Percentiles rank a stretch among this genome's conserved stretches.
Evolutionary conservation across 495 filamentous ascomycete genomes (phyloP).

Genomic region (Staphylotrichum longicolle): DNA sequence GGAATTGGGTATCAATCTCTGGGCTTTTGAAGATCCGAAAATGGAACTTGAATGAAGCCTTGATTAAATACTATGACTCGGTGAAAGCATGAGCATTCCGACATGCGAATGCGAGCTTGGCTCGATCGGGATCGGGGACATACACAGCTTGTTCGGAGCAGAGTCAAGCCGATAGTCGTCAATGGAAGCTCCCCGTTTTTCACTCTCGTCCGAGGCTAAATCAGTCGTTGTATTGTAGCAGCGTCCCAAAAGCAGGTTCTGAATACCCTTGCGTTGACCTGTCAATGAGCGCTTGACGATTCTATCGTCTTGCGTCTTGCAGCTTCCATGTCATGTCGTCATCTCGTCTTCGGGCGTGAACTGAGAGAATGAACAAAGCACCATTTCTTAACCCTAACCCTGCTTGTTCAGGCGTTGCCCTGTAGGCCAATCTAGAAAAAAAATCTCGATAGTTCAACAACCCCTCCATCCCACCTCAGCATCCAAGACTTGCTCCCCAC

Average conservation of each 20-base stretch:
- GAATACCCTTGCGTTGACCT: too few relatives aligned
- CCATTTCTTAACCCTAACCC: slow-evolving; percentile 13
- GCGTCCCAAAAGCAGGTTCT: too few relatives aligned
- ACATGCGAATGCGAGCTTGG: not conserved
- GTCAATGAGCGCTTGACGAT: too few relatives aligned
- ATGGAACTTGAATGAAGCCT: too few relatives aligned
- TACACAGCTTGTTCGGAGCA: not conserved
- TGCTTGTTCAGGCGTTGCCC: not conserved
- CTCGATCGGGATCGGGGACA: not conserved
- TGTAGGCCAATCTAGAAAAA: slow-evolving; percentile 11
- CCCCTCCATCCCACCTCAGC: slow-evolving; percentile 19
- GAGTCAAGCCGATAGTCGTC: slow-evolving; percentile 1
- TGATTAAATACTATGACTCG: not conserved
- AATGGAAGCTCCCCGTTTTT: too few relatives aligned
- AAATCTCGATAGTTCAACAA: slow-evolving; percentile 17
- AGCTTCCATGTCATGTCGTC: too few relatives aligned
- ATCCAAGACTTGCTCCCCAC: not conserved
- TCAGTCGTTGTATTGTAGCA: too few relatives aligned
- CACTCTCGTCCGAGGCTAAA: too few relatives aligned
- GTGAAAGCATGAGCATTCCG: not conserved
- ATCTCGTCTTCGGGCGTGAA: too few relatives aligned
- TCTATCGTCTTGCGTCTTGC: too few relatives aligned
- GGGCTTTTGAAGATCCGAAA: too few relatives aligned
- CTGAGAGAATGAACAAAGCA: too few relatives aligned
- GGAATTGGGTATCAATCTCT: not conserved